Conservation (phyloP, 441 rosid species). For the Bocquillonia castaneifolia region DNA sequence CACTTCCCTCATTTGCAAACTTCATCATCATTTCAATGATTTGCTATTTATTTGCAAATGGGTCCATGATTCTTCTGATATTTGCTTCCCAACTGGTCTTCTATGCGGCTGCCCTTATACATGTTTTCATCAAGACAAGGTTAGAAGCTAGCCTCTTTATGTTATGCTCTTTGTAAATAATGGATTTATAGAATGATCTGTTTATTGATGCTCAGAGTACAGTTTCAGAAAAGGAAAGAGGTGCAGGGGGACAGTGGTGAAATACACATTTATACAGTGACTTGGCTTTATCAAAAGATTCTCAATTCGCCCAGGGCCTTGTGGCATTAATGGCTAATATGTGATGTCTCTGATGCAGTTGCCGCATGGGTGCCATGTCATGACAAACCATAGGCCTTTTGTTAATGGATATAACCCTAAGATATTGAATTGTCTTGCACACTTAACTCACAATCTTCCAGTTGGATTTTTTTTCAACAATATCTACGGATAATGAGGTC, state of each 20-base stretch:
- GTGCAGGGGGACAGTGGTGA: not conserved
- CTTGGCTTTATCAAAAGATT: not conserved
- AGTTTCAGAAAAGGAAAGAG: not conserved
- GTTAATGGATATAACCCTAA: not conserved
- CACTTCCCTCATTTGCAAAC: slow-evolving; percentile 68
- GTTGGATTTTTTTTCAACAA: not conserved
- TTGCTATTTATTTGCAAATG: slow-evolving; percentile 80
- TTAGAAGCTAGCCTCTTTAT: slow-evolving; percentile 27
- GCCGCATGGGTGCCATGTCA: not conserved
- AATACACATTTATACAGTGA: not conserved
- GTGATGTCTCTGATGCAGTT: not conserved
- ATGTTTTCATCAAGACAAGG: slow-evolving; percentile 67
- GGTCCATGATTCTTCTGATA: slow-evolving; percentile 49
- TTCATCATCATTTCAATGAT: slow-evolving; percentile 52
- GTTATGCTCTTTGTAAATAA: not conserved
- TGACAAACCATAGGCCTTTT: not conserved
- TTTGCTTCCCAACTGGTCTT: slow-evolving; percentile 62
- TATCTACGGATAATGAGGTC: too few species aligned
- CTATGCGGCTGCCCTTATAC: slow-evolving; percentile 61
- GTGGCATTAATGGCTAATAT: too few species aligned
- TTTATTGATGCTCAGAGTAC: not conserved
- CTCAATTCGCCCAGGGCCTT: not conserved
- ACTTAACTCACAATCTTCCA: not conserved
- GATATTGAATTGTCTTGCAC: not conserved
- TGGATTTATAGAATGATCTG: not conserved